Base-by-base conservation (phyloP, 768 basidiomycete genomes). In the Psilocybe cyanescens region DNA sequence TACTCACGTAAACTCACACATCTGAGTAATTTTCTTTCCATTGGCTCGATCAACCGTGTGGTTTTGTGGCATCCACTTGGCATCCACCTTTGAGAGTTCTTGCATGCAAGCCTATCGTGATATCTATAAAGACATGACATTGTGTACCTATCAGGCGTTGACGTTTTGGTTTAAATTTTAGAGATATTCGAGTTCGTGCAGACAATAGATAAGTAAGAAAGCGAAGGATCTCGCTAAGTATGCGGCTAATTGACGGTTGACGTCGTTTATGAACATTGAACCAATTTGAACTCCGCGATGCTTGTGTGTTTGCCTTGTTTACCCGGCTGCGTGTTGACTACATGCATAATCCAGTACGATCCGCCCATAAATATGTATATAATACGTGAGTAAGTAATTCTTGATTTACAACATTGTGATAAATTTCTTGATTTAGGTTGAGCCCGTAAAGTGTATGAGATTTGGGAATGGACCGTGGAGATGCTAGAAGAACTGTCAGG, bases 391-490 rank as follows among this genome's bases (percentile, higher is more conserved):
- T 35, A 51, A 47, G 31, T 54, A 3, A 12, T 44, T 44, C 41
- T 16, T 16, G 37, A 39, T 53, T 39, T 45, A n/a, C 41, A 45
- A 49, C 24, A 29, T 39, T 19, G 29, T 53, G 35, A 35, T 28
- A 17, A 30, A 37, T 62, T 41, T 37, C 12, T 29, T n/a, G 37
- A 14, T 29, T 47, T 30, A 55, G 28, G 12, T 45, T 28, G 44
- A 75, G 28, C 82, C 83, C 60, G 68, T 71, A 62, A 83, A 85
- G 53, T 82, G 79, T 57, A 86, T 78, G 39, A 86, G 74, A 65
- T 86, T 86, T 8, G 81, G 81, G 68, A 86, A 84, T 2, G 82
- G 83, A 4, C 78, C 78, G 55, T 85, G 81, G 30, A 86, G 72
- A 68, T 85, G 83, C 85, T 86, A 55, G 48, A 30, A 59, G 57